Percentiles rank a stretch among this genome's conserved stretches.
phyloP scores from a whole-genome alignment of 768 basidiomycete species.

The Clathrus columnatus region DNA sequence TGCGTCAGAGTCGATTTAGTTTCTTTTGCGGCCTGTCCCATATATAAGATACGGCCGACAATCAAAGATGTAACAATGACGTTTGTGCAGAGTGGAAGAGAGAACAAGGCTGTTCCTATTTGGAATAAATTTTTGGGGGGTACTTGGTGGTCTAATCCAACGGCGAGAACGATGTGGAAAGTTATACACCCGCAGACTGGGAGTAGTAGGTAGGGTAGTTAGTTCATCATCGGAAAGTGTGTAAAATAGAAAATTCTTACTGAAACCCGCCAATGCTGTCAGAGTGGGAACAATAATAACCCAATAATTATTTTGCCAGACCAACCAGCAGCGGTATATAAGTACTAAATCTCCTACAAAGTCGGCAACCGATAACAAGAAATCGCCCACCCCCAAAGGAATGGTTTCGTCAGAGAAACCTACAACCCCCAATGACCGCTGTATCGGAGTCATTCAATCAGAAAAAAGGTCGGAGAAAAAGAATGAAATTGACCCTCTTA shows the following conservation, averaged over 20 bases:
- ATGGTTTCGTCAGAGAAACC: conserved; percentile 24
- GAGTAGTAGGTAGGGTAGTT: neutral
- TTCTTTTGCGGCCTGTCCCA: conserved; percentile 13
- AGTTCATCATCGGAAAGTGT: no score
- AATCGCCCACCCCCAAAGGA: conserved; percentile 25
- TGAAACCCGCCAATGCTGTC: conserved; percentile 24
- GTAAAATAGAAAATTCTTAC: conserved; percentile 24
- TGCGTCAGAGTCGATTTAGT: neutral
- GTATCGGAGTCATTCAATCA: conserved; percentile 13
- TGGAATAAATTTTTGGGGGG: conserved; percentile 29
- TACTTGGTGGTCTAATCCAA: conserved; percentile 22
- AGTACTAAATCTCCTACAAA: conserved; percentile 28
- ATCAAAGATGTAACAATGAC: conserved; percentile 34
- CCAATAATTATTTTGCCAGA: conserved; percentile 29
- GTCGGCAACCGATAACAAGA: conserved; percentile 29
- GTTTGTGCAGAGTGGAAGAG: conserved; percentile 34
- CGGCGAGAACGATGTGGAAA: conserved; percentile 22
- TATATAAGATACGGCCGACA: conserved; percentile 29
- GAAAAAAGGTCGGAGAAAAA: conserved; percentile 2
- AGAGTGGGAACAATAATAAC: conserved; percentile 28
- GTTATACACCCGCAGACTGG: conserved; percentile 25
- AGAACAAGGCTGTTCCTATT: conserved; percentile 27
- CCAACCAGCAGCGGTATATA: conserved; percentile 34
- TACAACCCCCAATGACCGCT: conserved; percentile 19
- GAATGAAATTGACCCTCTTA: conserved; percentile 13